Percentiles rank a stretch among this genome's conserved stretches.
These are phyloP conservation scores for Nitzschia sp. DNA, from an alignment of 108 stramenopile genomes.

Conservation along the genomic window DNA sequence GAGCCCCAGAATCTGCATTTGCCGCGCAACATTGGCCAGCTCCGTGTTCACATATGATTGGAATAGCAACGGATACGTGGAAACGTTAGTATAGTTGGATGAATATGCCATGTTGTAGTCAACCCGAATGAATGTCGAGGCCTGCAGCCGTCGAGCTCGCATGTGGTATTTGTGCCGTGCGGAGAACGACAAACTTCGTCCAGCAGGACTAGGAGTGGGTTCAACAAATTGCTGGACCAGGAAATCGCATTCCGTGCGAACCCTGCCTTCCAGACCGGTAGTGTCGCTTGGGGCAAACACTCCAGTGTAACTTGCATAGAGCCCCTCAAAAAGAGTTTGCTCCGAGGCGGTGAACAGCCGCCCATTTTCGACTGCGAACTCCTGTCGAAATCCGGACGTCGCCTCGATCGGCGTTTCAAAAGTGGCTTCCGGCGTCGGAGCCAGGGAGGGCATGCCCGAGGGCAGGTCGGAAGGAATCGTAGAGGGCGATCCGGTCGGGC, in stretches of 20 bases:
- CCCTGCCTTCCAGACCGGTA: not conserved
- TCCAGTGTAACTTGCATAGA: slow-evolving; percentile 33
- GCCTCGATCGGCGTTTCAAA: slow-evolving; percentile 1
- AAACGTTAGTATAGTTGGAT: slow-evolving; percentile 49
- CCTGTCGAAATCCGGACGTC: slow-evolving; percentile 27
- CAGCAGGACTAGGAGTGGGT: not conserved
- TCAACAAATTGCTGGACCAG: not conserved
- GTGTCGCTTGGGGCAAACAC: slow-evolving; percentile 20
- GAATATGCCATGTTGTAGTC: slow-evolving; percentile 48
- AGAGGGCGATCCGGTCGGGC: not conserved
- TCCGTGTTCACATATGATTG: slow-evolving; percentile 50
- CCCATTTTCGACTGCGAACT: slow-evolving; percentile 26
- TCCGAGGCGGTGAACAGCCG: slow-evolving; percentile 22
- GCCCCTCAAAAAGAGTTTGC: slow-evolving; percentile 8
- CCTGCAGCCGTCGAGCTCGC: slow-evolving; percentile 2
- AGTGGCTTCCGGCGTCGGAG: slow-evolving; percentile 32
- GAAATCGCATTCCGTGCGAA: slow-evolving; percentile 7
- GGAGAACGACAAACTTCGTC: not conserved
- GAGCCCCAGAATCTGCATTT: slow-evolving; percentile 47
- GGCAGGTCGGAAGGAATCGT: slow-evolving; percentile 6
- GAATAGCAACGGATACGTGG: slow-evolving; percentile 46
- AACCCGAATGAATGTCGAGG: slow-evolving; percentile 11
- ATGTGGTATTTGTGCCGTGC: not conserved
- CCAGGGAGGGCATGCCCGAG: slow-evolving; percentile 28
- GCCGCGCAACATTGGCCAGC: slow-evolving; percentile 27